Conservation (phyloP, 1,139 yeast genomes). For the Magnusiomyces clavatus region DNA sequence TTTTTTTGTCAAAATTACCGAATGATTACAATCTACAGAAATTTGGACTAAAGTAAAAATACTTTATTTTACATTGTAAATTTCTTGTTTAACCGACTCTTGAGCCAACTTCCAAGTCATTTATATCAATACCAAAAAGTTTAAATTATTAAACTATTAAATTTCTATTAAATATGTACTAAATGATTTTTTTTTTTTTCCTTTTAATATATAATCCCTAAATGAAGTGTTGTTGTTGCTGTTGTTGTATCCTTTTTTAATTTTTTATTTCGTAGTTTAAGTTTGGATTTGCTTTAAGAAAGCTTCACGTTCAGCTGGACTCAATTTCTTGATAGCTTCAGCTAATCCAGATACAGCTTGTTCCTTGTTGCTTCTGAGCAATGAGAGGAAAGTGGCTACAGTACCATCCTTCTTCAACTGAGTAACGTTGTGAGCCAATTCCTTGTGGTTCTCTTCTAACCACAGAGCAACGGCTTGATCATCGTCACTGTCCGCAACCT, state of each 20-base stretch:
- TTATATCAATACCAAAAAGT: too few relatives aligned
- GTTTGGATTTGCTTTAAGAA: slow-evolving; percentile 29
- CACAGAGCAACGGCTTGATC: slow-evolving; percentile 77
- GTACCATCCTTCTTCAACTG: slow-evolving; percentile 37
- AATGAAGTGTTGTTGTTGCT: too few relatives aligned
- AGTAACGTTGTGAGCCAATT: slow-evolving; percentile 53
- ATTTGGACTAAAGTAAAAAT: too few relatives aligned
- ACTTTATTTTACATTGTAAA: too few relatives aligned
- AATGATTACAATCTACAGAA: too few relatives aligned
- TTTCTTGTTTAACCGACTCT: too few relatives aligned
- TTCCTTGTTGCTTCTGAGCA: slow-evolving; percentile 37
- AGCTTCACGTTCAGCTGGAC: slow-evolving; percentile 54
- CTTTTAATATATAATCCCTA: too few relatives aligned
- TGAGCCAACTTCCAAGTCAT: too few relatives aligned
- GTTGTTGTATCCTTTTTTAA: not conserved
- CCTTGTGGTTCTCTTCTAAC: slow-evolving; percentile 72
- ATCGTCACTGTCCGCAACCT: slow-evolving; percentile 59
- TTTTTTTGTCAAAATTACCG: too few relatives aligned
- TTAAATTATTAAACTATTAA: too few relatives aligned
- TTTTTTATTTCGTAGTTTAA: not conserved
- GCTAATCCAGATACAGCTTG: slow-evolving; percentile 51
- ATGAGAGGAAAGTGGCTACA: slow-evolving; percentile 19
- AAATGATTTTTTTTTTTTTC: too few relatives aligned
- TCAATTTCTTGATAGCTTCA: slow-evolving; percentile 51
- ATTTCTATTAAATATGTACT: not conserved